Evolutionary conservation across 2,329 filamentous ascomycete genomes (phyloP).

Genomic region (Celoporthe dispersa): DNA sequence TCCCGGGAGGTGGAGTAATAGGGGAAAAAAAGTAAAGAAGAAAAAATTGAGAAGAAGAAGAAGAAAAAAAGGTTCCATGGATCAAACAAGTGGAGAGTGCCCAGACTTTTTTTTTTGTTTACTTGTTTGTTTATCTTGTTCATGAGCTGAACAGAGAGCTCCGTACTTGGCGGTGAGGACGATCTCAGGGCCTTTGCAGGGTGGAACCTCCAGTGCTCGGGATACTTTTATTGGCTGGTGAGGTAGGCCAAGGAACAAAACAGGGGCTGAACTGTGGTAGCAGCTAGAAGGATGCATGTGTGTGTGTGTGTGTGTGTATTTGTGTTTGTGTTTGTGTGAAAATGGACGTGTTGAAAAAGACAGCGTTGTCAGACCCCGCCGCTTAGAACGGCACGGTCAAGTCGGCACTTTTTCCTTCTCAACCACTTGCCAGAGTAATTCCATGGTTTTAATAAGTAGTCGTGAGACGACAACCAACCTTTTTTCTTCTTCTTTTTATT

Average conservation of each 20-base stretch:
- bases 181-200: neutral
- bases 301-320: too few relatives aligned
- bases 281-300: neutral
- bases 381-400: neutral
- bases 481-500: too few relatives aligned
- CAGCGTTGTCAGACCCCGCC: neutral
- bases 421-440: neutral
- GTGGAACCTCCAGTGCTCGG: neutral
- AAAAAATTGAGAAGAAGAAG: too few relatives aligned
- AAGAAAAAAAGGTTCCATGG: neutral
- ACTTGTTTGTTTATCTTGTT: neutral
- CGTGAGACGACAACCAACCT: neutral
- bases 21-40: too few relatives aligned
- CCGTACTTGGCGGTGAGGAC: slow-evolving; percentile 8
- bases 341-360: neutral
- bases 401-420: neutral
- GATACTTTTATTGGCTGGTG: neutral
- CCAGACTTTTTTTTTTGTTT: neutral
- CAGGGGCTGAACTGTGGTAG: neutral
- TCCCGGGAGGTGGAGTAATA: too few relatives aligned
- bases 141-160: neutral
- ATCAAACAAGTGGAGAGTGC: neutral
- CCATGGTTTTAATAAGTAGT: neutral
- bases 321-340: neutral
- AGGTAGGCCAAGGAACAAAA: neutral